A percentile compares a stretch with the other conserved stretches of the same genome.
Evolutionary conservation across 2,329 filamentous ascomycete genomes (phyloP).

Genomic region (Camptophora hylomeconis): DNA sequence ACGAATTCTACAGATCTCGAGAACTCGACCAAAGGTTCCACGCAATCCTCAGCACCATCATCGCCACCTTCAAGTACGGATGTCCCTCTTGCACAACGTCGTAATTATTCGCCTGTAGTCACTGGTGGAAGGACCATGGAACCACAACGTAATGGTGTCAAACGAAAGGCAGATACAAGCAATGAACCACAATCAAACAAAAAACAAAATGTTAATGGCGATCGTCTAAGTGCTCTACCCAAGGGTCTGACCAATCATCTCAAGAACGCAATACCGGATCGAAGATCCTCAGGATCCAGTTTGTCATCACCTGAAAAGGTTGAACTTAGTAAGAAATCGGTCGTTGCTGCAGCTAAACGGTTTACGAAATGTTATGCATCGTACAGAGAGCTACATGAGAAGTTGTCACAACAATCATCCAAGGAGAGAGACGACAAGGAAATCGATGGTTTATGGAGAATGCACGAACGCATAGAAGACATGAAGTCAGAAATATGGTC

Average conservation of each 20-base stretch:
- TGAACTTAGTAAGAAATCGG: conserved; percentile 26
- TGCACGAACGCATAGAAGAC: conserved; percentile 17
- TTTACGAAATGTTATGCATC: conserved; percentile 47
- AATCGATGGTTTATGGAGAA: conserved; percentile 36
- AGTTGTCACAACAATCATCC: conserved; percentile 25
- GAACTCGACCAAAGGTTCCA: conserved; percentile 26
- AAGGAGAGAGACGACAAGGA: conserved; percentile 34
- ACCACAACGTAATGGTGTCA: conserved; percentile 14
- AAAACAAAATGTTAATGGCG: conserved; percentile 26
- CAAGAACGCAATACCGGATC: conserved; percentile 7
- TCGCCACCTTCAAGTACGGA: conserved; percentile 26
- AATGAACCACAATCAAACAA: conserved; percentile 20
- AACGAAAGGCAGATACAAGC: conserved; percentile 25
- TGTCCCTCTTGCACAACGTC: conserved; percentile 17
- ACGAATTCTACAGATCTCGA: conserved; percentile 47
- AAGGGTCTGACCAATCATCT: conserved; percentile 4
- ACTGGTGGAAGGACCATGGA: conserved; percentile 10
- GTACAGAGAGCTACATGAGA: conserved; percentile 43
- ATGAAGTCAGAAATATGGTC: conserved; percentile 19
- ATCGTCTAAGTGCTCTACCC: conserved; percentile 23
- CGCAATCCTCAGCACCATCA: conserved; percentile 31
- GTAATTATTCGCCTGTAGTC: conserved; percentile 18
- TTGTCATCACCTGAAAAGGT: conserved; percentile 21
- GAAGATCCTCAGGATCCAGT: conserved; percentile 7
- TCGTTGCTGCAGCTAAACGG: conserved; percentile 25